Conservation (phyloP, 768 basidiomycete genomes). For the Phlebiopsis flavidoalba region DNA sequence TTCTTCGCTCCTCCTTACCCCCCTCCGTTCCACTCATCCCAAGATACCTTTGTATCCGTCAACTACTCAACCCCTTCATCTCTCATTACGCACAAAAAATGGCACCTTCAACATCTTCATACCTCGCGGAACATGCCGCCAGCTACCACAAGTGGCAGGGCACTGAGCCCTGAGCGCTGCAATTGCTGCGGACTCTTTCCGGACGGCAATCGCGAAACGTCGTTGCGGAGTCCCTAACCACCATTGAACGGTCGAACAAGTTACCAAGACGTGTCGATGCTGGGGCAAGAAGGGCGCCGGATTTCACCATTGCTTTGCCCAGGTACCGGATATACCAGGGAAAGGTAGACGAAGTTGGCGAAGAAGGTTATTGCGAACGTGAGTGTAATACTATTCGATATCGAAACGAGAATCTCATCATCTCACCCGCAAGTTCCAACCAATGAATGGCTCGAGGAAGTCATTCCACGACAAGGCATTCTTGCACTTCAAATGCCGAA, state of each 20-base stretch:
- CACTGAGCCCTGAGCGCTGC: constrained; percentile 59
- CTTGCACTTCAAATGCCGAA: constrained; percentile 75
- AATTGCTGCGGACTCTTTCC: constrained; percentile 75
- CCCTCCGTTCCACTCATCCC: neutral
- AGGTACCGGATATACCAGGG: constrained; percentile 82
- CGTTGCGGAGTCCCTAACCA: constrained; percentile 59
- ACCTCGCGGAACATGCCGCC: constrained; percentile 20
- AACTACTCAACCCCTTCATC: neutral
- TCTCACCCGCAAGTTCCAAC: constrained; percentile 58
- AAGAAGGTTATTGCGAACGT: constrained; percentile 71
- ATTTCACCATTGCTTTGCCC: constrained; percentile 90
- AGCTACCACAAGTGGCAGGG: constrained; percentile 37
- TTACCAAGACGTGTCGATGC: constrained; percentile 87
- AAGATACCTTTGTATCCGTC: neutral
- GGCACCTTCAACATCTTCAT: constrained; percentile 8
- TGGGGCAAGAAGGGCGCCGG: constrained; percentile 91
- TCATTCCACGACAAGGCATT: constrained; percentile 72
- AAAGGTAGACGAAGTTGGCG: constrained; percentile 78
- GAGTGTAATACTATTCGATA: neutral
- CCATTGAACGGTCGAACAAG: constrained; percentile 67
- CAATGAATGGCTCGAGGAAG: constrained; percentile 70
- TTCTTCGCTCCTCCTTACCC: neutral
- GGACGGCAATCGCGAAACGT: constrained; percentile 75
- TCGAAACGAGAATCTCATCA: neutral
- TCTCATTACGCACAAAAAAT: constrained; percentile 4